Base-by-base conservation (phyloP, 2,329 filamentous ascomycete genomes). In the Scleromitrula shiraiana region DNA sequence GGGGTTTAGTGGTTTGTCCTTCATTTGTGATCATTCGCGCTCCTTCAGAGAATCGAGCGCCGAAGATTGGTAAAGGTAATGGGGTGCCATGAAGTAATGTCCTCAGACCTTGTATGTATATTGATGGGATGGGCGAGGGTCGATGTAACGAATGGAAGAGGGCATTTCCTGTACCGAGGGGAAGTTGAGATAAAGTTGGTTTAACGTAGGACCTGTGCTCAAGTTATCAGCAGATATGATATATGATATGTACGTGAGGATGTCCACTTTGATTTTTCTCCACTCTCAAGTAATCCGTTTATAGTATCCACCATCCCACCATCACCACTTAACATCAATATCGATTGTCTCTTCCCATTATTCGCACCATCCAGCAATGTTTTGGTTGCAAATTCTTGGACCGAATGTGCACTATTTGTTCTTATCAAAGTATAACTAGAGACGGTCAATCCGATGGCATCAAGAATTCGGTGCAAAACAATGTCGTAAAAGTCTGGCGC, bases 251-350 rank as follows among this genome's bases (percentile, higher is more conserved):
- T 23, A 26, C 35, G 22, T 17, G 15, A 7, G 15, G 30, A 4
- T 30, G 44, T 30, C 6, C 58, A 64, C 62, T 48, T 55, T 40
- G 56, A 53, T 23, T 37, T 44, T 6, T 51, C 36, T 10, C 41
- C 52, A 23, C 39, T 53, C 38, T 59, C 56, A 8, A 70, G 59
- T 0, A 84, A 71, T 2, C 76, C 77, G 61, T 96, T 94, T 50
- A 95, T 71, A 1, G 93, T 70, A 58, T 97, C 91, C 15, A 89
- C 76, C 2, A 95, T 66, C 5, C 89, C 91, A 12, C 91, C 91
- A 64, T 97, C 91, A 6, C 91, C 91, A 41, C 85, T 91, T 5
- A 96, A 73, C 10, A 97, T 74, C 24, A 96, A 67, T 22, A 96
- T 73, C 0, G 82, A 81, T 60, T 82, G 77, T 10, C 63, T 56